A percentile compares a stretch with the other conserved stretches of the same genome.
Evolutionary conservation across 2,329 filamentous ascomycete genomes (phyloP).

Genomic region (Xylariaceae sp.): DNA sequence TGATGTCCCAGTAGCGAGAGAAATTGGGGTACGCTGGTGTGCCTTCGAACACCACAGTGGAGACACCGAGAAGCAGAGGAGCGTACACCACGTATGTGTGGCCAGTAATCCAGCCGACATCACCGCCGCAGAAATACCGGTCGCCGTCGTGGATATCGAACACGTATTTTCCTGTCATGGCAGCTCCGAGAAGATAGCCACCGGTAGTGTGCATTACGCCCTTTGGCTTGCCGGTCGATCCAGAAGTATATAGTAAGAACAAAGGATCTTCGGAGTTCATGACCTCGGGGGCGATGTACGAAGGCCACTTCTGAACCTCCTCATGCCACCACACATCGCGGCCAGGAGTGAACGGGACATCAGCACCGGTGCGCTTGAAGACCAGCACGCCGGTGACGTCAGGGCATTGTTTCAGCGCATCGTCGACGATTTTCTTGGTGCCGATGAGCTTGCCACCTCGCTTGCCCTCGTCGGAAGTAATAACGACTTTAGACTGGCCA

Average conservation of each 20-base stretch:
- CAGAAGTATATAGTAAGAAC: constrained; percentile 96
- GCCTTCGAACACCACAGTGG: constrained; percentile 95
- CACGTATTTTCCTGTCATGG: constrained; percentile 94
- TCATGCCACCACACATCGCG: constrained; percentile 98
- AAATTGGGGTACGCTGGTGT: constrained; percentile 97
- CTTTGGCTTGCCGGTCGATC: constrained; percentile 97
- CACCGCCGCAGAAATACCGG: constrained; percentile 94
- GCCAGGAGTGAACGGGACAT: constrained; percentile 84
- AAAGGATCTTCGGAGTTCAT: constrained; percentile 94
- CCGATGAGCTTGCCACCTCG: constrained; percentile 95
- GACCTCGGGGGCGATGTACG: constrained; percentile 82
- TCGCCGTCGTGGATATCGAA: constrained; percentile 96
- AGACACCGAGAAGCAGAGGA: constrained; percentile 84
- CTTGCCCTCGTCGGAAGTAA: constrained; percentile 96
- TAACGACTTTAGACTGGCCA: constrained; percentile 85
- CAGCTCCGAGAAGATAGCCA: constrained; percentile 91
- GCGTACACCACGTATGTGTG: constrained; percentile 99
- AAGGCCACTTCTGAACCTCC: constrained; percentile 93
- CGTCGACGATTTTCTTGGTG: constrained; percentile 98
- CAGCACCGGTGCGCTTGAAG: constrained; percentile 90
- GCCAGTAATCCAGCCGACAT: constrained; percentile 98
- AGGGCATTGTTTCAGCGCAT: constrained; percentile 93
- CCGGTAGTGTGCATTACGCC: constrained; percentile 97
- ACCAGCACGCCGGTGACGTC: constrained; percentile 82
- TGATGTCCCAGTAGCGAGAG: constrained; percentile 98